Evolutionary conservation across 2,329 filamentous ascomycete genomes (phyloP), one percentile per base, ranked within the genome.

Genomic region (Cryphonectria carpinicola): DNA sequence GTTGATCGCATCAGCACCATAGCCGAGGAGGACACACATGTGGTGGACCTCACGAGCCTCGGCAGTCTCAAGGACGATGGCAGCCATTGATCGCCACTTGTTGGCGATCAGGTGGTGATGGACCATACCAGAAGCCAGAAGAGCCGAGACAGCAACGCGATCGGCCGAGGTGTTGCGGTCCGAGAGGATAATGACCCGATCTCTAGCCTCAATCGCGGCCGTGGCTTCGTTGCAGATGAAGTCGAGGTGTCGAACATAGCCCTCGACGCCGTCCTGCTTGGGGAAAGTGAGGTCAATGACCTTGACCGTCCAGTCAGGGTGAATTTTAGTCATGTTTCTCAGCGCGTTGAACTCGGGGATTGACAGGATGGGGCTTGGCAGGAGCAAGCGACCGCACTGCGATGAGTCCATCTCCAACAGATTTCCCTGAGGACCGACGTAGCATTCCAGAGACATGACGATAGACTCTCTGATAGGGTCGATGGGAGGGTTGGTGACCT

Each of bases 1-100:
- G 85, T 96, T 97, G 79, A 98, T 90, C 65, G 92, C 95, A 83
- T 98, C 95, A 69, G 92, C 94, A 84, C 95, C 95, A 77, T 98
- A 98, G 68, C 95, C 95, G 72, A 98, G 89, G 60, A 98, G 88
- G n/a, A 98, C 95, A 84, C 94, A 97, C 94, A 98, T 97, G 84
- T 98, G 95, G 82, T 98, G 95, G 10, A 98, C 95, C 82, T 98
- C 95, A 83, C 95, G 93, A 76, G 95, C 95, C 81, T 98, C 95
- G 62, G 92, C 95, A 74, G 95, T 97, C 85, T 98, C 95, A 46
- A 97, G 89, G 56, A 97, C 87, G 62, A 98, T 84, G 63, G 95
- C 95, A 75, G 90, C 93, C 82, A 95, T 89, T 17, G 95, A 95
- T 80, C 95, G 89, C 94, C 95, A 97, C 84, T 97, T 95, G 87